A percentile compares a stretch with the other conserved stretches of the same genome.
These are phyloP conservation scores for Blastocladiella emersonii DNA, from an alignment of 371 early-diverging fungal genomes.

Conservation along the genomic window DNA sequence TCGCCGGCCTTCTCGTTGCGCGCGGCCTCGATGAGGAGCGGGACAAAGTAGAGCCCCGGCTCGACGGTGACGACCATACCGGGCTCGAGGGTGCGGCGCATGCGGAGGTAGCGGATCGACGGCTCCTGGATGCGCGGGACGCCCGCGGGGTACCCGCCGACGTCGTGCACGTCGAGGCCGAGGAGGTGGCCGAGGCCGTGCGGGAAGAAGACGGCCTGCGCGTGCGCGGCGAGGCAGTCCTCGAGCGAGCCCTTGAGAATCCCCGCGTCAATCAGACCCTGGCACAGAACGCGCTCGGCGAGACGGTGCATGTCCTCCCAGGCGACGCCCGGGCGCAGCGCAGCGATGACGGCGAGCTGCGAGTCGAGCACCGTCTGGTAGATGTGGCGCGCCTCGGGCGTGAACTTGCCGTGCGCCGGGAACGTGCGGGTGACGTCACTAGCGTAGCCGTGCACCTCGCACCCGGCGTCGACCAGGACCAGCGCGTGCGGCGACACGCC, in stretches of 20 bases:
- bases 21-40: constrained; percentile 11
- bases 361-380: constrained; percentile 73
- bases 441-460: constrained; percentile 65
- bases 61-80: constrained; percentile 87
- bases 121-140: constrained; percentile 61
- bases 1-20: constrained; percentile 32
- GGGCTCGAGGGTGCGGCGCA: constrained; percentile 59
- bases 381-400: constrained; percentile 53
- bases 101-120: constrained; percentile 69
- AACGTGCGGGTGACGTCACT: constrained; percentile 81
- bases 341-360: constrained; percentile 53
- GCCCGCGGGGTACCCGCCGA: constrained; percentile 73
- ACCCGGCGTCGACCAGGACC: constrained; percentile 78
- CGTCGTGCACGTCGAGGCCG: constrained; percentile 69
- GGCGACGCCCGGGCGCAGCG: constrained; percentile 60
- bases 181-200: constrained; percentile 39
- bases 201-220: constrained; percentile 79
- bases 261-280: constrained; percentile 60
- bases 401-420: constrained; percentile 69
- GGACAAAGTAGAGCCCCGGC: constrained; percentile 56
- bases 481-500: constrained; percentile 32
- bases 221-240: constrained; percentile 47
- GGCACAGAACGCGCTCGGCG: constrained; percentile 51
- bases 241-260: constrained; percentile 54
- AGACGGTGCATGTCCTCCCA: constrained; percentile 83